Base-by-base conservation (phyloP, 441 rosid genomes). In the Euphorbia celastroides region DNA sequence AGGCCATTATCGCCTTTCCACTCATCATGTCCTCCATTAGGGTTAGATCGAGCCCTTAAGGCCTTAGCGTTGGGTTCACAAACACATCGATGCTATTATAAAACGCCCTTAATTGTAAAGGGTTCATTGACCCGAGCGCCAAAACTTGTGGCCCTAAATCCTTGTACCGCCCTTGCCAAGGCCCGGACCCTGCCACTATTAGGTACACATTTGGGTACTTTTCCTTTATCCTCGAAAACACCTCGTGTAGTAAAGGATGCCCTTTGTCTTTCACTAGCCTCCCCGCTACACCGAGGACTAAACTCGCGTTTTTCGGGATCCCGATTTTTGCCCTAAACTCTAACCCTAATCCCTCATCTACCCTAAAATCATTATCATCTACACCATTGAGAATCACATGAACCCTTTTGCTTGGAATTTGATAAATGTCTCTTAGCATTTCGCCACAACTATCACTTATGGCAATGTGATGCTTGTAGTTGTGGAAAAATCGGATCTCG, bases 21-120 rank as follows among this genome's bases (percentile, higher is more conserved):
- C 93, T 85, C 86, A 90, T 78, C 98, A 93, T 90, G 0, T 92
- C 96, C 69, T 93, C 98, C 98, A 90, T 88, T 34, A 90, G 78
- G 0, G 98, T 90, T 0, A 93, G 82, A 76, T 93, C 98, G n/a
- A 93, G 88, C 5, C 97, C 97, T 71, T 90, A 96, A 8, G 98
- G 98, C 76, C 97, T 80, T 3, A 93, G 82, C 0, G 95, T 93
- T 0, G 97, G 98, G 62, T 93, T 93, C 51, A 90, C 84, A 57
- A 89, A 91, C 22, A 93, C 51, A 59, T 93, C 97, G 0, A 93
- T 86, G 0, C 84, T 81, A 41, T 90, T 93, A 69, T 90, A 93
- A 52, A 93, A 90, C 2, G 79, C 87, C 66, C 72, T 86, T 26
- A 90, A 64, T 27, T 89, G 74, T 10, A 77, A 44, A 10, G 98